Percentiles rank a stretch among this genome's conserved stretches.
These are phyloP conservation scores for Jaapia argillacea DNA, from an alignment of 768 basidiomycete species.

Conservation along the genomic window DNA sequence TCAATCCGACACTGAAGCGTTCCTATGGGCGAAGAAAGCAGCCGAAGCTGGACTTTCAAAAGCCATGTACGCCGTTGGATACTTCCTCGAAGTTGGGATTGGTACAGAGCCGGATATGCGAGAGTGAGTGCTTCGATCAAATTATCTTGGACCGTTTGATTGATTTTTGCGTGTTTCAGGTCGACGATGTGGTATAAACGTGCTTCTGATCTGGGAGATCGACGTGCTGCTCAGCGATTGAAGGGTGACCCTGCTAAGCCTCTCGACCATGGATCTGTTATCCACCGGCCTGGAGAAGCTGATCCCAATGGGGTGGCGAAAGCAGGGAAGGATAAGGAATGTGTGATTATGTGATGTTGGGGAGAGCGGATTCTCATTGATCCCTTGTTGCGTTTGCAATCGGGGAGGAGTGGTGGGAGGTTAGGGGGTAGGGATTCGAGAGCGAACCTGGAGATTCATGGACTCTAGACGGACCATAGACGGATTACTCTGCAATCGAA, in stretches of 20 bases:
- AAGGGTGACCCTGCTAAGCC: conserved; percentile 48
- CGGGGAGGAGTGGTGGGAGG: too few relatives aligned
- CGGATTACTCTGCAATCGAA: too few relatives aligned
- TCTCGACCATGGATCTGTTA: conserved; percentile 51
- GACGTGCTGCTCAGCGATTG: conserved; percentile 81
- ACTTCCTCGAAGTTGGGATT: conserved; percentile 94
- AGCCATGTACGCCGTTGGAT: conserved; percentile 97
- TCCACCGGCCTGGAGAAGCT: conserved; percentile 45
- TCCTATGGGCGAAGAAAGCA: conserved; percentile 93
- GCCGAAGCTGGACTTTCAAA: conserved; percentile 88
- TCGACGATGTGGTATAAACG: conserved; percentile 78
- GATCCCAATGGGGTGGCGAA: conserved; percentile 27
- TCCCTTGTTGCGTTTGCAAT: too few relatives aligned
- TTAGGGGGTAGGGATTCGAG: too few relatives aligned
- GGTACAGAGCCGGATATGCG: conserved; percentile 58
- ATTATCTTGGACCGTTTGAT: too few relatives aligned
- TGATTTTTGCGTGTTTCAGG: conserved; percentile 27
- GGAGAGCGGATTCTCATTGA: too few relatives aligned
- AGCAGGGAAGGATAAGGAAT: conserved; percentile 67
- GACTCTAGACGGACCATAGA: too few relatives aligned
- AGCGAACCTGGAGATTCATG: too few relatives aligned
- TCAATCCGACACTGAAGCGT: conserved; percentile 97
- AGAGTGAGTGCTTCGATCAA: conserved; percentile 48
- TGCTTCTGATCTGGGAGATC: conserved; percentile 89
- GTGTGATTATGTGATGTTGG: conserved; percentile 86